A percentile compares a stretch with the other conserved stretches of the same genome.
Conservation (phyloP, 371 early-diverging fungal genomes). For the Circinella minor region DNA sequence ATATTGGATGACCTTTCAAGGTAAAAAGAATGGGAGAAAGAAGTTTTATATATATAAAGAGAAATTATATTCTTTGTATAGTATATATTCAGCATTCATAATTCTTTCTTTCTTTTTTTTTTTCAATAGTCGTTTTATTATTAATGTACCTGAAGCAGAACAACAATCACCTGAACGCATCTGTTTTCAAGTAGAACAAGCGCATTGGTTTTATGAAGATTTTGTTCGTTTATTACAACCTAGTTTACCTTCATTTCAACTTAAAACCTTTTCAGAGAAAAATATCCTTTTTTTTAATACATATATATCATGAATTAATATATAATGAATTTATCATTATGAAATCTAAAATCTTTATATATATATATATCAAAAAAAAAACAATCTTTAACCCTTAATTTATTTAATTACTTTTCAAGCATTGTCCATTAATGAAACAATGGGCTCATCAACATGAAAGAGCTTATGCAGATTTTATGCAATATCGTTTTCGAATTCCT, state of each 20-base stretch:
- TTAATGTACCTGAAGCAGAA: constrained; percentile 96
- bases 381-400: constrained; percentile 30
- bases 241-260: constrained; percentile 75
- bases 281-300: constrained; percentile 58
- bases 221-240: constrained; percentile 89
- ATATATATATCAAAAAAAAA: neutral
- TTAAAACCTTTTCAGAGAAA: constrained; percentile 83
- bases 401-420: constrained; percentile 68
- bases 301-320: too few relatives aligned
- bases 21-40: constrained; percentile 34
- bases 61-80: neutral
- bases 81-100: too few relatives aligned
- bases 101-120: neutral
- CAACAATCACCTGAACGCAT: constrained; percentile 89
- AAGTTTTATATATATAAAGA: neutral
- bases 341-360: constrained; percentile 11
- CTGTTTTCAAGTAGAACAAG: constrained; percentile 99
- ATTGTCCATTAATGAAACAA: constrained; percentile 87
- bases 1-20: constrained; percentile 87
- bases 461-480: constrained; percentile 90
- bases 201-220: constrained; percentile 99
- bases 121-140: constrained; percentile 88
- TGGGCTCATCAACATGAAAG: constrained; percentile 88
- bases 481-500: constrained; percentile 97
- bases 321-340: too few relatives aligned